phyloP scores from a whole-genome alignment of 352 stramenopile species.

The Globisporangium spinosum region DNA sequence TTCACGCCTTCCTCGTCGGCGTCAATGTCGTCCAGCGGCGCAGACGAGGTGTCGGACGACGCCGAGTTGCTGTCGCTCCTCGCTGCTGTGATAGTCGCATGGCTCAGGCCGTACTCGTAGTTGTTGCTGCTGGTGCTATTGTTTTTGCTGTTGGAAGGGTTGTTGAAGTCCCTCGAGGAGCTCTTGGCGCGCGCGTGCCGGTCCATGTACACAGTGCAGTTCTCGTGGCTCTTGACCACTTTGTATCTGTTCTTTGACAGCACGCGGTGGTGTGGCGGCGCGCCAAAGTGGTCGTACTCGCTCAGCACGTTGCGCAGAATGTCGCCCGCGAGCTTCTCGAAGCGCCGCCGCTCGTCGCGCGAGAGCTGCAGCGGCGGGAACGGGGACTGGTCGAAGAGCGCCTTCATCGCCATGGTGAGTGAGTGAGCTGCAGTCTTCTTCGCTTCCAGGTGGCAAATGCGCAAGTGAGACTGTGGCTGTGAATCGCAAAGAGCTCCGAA shows the following conservation, averaged over 20 bases:
- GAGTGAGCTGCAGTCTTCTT: background rate
- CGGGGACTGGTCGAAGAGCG: conserved; percentile 14
- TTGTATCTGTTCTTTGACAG: conserved; percentile 16
- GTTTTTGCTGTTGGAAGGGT: background rate
- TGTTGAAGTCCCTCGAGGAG: background rate
- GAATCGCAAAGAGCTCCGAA: background rate
- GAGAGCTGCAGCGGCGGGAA: conserved; percentile 11
- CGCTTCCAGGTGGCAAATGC: background rate
- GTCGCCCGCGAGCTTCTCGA: conserved; percentile 7
- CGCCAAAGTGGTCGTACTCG: conserved; percentile 18
- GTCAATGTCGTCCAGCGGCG: background rate
- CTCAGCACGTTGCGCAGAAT: conserved; percentile 8
- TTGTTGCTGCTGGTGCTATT: conserved; percentile 6
- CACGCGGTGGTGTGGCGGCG: background rate
- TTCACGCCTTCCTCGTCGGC: background rate
- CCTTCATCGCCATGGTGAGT: conserved; percentile 8
- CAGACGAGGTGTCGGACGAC: conserved; percentile 7
- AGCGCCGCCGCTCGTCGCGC: conserved; percentile 2
- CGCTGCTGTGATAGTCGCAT: background rate
- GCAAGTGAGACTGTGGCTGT: background rate
- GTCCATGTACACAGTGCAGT: conserved; percentile 18
- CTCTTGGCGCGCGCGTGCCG: conserved; percentile 1
- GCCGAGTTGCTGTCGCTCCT: background rate
- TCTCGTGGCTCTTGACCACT: conserved; percentile 14
- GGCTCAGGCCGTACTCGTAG: conserved; percentile 7